Evolutionary conservation across 2,329 filamentous ascomycete species (phyloP).

Genomic region (Penicillium sp.): DNA sequence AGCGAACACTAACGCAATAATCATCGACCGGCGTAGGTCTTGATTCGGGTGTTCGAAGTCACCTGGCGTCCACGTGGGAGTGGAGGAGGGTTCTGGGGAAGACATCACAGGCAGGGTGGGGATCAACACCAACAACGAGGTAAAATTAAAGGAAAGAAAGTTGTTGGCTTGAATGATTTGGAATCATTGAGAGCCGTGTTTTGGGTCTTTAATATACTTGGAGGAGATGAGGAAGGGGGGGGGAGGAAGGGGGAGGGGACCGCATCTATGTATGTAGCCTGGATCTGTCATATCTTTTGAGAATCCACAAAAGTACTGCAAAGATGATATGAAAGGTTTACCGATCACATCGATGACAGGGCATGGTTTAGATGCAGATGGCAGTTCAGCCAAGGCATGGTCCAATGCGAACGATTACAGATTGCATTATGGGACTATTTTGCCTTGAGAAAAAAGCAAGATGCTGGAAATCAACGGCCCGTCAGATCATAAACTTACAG

Average conservation of each 20-base stretch:
- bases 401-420: neutral
- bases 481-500: neutral
- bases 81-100: conserved; percentile 8
- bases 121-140: neutral
- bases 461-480: neutral
- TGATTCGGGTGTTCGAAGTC: conserved; percentile 28
- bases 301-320: neutral
- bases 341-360: conserved; percentile 4
- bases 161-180: conserved; percentile 22
- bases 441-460: neutral
- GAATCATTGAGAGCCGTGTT: conserved; percentile 17
- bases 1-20: conserved; percentile 24
- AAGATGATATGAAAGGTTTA: neutral
- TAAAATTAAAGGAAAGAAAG: conserved; percentile 7
- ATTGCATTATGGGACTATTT: neutral
- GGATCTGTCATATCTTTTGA: conserved; percentile 15
- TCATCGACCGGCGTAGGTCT: conserved; percentile 20
- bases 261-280: neutral
- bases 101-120: conserved; percentile 16
- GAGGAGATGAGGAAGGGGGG: neutral
- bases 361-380: neutral
- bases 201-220: conserved; percentile 5
- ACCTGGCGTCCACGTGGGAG: conserved; percentile 15
- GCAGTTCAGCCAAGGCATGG: neutral
- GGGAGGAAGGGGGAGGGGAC: neutral